Base-by-base conservation (phyloP, 2,329 filamentous ascomycete species). In the Hymenoscyphus repandus region DNA sequence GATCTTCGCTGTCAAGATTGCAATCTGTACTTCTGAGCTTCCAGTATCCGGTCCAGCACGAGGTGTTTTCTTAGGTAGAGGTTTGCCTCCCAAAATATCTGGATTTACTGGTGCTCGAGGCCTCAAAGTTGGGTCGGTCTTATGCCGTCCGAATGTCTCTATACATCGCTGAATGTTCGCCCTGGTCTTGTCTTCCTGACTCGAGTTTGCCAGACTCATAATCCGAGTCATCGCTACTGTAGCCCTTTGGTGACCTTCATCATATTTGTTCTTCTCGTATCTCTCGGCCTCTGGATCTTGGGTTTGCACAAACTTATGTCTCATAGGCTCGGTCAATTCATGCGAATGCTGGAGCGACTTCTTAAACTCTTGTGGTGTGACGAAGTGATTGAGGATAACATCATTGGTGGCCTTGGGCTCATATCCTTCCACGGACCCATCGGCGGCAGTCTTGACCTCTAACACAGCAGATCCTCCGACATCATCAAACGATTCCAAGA, bases 1-100 rank as follows among this genome's bases (percentile, higher is more conserved):
- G 66, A 99, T 99, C 78, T 96, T 97, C 51, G 90, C 81, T 2
- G 93, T 99, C 67, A 99, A 70, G 61, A 99, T 95, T 41, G 90
- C 91, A 59, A 95, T 90, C 74, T 99, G 93, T n/a, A 99, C 95
- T 72, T 99, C 93, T 6, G 89, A 89, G 62, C 89, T 95, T 33
- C 93, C 93, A 1, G 92, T 99, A 67, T 99, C 93, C 5, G 86
- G 87, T 0, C 93, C 93, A n/a, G 84, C 82, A 31, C 95, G 85
- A 44, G 79, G 78, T 0, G 75, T 77, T 59, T 79, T 79, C 44
- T 62, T 64, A 5, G 61, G 58, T 6, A 58, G 38, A 10, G 45
- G 30, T 17, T 55, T 52, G 12, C 47, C 53, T 32, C 52, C 59
- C 20, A 54, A 17, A 5, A 57, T 45, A 1, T 36, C 46, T 11